Conservation (phyloP, 2,329 filamentous ascomycete species). For the Curvularia eragrostidis region DNA sequence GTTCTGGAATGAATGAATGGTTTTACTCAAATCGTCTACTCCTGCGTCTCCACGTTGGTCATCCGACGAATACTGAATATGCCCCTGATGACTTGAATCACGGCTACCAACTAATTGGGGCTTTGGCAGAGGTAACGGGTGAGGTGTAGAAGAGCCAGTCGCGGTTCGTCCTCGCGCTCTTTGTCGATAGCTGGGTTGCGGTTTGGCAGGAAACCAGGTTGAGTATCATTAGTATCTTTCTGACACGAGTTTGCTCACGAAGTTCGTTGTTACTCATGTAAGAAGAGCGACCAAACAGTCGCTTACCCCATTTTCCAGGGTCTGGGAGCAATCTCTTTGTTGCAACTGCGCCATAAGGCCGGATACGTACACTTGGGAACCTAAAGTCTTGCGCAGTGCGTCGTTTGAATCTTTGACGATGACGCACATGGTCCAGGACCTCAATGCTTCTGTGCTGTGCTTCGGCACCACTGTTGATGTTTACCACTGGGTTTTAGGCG, state of each 20-base stretch:
- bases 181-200: constrained; percentile 9
- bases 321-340: constrained; percentile 26
- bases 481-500: constrained; percentile 8
- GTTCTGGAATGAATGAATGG: constrained; percentile 35
- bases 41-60: constrained; percentile 37
- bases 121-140: constrained; percentile 14
- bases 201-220: constrained; percentile 15
- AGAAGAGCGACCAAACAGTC: constrained; percentile 41
- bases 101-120: neutral
- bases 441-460: constrained; percentile 23
- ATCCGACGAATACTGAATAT: constrained; percentile 22
- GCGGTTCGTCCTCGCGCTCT: constrained; percentile 17
- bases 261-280: constrained; percentile 21
- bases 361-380: constrained; percentile 43
- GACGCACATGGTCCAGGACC: constrained; percentile 38
- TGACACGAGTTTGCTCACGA: constrained; percentile 26
- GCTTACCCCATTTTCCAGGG: constrained; percentile 36
- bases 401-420: constrained; percentile 40
- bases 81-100: constrained; percentile 15
- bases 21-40: constrained; percentile 46
- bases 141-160: constrained; percentile 24
- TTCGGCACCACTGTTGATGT: constrained; percentile 21
- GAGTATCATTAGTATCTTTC: too few species aligned
- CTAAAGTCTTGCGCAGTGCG: constrained; percentile 44
- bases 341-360: constrained; percentile 19